Percentiles rank a stretch among this genome's conserved stretches.
phyloP scores from a whole-genome alignment of 345 rosid genomes.

The Gossypium bickii region DNA sequence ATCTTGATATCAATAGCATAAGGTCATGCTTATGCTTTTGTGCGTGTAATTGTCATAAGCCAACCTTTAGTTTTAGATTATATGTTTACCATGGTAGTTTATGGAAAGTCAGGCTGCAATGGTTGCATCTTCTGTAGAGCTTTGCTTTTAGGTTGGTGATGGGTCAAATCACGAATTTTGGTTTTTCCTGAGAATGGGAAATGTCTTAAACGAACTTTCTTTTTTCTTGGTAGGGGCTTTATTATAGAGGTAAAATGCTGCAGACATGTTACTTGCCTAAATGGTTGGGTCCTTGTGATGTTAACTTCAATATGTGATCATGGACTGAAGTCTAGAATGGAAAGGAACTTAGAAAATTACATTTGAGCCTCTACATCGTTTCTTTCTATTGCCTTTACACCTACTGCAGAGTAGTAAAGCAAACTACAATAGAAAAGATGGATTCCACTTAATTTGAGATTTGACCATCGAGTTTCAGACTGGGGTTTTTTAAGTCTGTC shows the following conservation, averaged over 20 bases:
- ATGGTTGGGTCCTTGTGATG: conserved; percentile 20
- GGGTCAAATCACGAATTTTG: conserved; percentile 29
- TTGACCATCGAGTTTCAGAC: not conserved
- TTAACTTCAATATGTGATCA: conserved; percentile 17
- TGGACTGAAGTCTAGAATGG: conserved; percentile 4
- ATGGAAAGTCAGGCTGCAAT: conserved; percentile 17
- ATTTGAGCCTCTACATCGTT: not conserved
- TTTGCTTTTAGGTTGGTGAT: conserved; percentile 27
- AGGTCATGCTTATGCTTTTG: not conserved
- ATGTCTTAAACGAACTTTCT: not conserved
- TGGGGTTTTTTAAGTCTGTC: not conserved
- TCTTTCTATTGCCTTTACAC: not conserved
- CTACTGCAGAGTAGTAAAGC: not conserved
- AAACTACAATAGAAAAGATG: not conserved
- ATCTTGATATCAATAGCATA: not conserved
- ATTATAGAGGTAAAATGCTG: conserved; percentile 16
- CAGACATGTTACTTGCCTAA: conserved; percentile 12
- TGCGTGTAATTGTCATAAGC: not conserved
- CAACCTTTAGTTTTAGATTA: conserved; percentile 7
- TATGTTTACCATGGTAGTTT: conserved; percentile 10
- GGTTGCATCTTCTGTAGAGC: conserved; percentile 18
- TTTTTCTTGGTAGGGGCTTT: not conserved
- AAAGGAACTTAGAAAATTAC: not conserved
- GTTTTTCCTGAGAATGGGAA: conserved; percentile 18
- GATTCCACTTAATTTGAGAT: not conserved